These are phyloP conservation scores for Fomitopsis schrenkii DNA, from an alignment of 1,284 basidiomycete species.

Conservation along the genomic window DNA sequence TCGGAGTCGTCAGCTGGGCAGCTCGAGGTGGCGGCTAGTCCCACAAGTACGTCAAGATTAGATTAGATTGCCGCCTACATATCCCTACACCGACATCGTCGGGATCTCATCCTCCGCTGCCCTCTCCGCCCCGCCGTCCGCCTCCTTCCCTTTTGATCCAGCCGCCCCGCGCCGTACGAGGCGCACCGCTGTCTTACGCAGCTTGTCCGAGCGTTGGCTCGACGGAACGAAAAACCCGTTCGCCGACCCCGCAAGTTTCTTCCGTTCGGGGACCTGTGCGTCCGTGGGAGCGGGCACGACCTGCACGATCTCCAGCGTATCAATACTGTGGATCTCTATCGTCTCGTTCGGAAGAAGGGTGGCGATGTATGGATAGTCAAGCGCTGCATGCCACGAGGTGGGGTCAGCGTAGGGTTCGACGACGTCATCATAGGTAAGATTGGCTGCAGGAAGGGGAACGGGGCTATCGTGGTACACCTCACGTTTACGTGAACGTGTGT, in stretches of 20 bases:
- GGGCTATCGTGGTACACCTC: neutral
- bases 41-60: conserved; percentile 10
- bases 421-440: neutral
- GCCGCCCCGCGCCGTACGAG: conserved; percentile 11
- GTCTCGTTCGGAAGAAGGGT: conserved; percentile 76
- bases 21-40: neutral
- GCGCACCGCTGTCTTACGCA: conserved; percentile 28
- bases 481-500: conserved; percentile 1
- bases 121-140: neutral
- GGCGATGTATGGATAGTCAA: conserved; percentile 79
- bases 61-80: conserved; percentile 7
- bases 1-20: conserved; percentile 4
- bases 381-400: conserved; percentile 39
- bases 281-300: conserved; percentile 50
- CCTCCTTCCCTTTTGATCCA: neutral
- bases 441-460: neutral
- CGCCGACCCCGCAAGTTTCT: conserved; percentile 40
- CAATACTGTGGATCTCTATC: conserved; percentile 78
- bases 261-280: conserved; percentile 17
- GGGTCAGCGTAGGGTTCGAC: conserved; percentile 1
- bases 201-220: conserved; percentile 51
- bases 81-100: neutral
- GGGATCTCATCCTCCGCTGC: neutral
- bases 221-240: conserved; percentile 62
- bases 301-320: conserved; percentile 74